A percentile compares a stretch with the other conserved stretches of the same genome.
phyloP scores from a whole-genome alignment of 805 yeast genomes.

The Pichia gijzeniarum region DNA sequence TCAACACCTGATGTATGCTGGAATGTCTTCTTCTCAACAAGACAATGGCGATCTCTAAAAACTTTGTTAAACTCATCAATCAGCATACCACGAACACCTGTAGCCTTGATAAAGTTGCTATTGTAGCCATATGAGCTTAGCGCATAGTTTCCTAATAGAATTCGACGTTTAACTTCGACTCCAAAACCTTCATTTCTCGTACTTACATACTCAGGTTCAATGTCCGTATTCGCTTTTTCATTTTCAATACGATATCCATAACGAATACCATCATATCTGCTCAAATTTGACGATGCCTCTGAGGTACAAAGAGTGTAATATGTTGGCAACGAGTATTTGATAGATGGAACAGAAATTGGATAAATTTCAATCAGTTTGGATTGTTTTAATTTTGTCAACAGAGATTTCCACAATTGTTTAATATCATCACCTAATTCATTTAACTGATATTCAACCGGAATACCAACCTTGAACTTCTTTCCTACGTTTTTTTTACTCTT shows the following conservation, averaged over 20 bases:
- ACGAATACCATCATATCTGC: slow-evolving; percentile 86
- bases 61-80: slow-evolving; percentile 59
- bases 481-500: slow-evolving; percentile 9
- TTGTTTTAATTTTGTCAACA: slow-evolving; percentile 38
- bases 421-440: slow-evolving; percentile 46
- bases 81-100: slow-evolving; percentile 51
- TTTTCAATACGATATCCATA: slow-evolving; percentile 54
- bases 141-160: slow-evolving; percentile 80
- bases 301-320: slow-evolving; percentile 88
- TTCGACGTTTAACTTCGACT: slow-evolving; percentile 73
- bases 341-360: slow-evolving; percentile 64
- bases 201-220: slow-evolving; percentile 35
- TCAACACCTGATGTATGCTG: slow-evolving; percentile 46
- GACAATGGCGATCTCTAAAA: slow-evolving; percentile 47
- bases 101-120: slow-evolving; percentile 75
- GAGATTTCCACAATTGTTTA: slow-evolving; percentile 39
- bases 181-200: slow-evolving; percentile 72
- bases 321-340: slow-evolving; percentile 62
- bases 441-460: slow-evolving; percentile 62
- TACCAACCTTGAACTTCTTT: slow-evolving; percentile 49
- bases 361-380: slow-evolving; percentile 48
- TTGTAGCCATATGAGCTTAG: slow-evolving; percentile 67
- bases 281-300: slow-evolving; percentile 88
- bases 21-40: slow-evolving; percentile 16
- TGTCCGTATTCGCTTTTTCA: slow-evolving; percentile 19